Evolutionary conservation across 2,329 filamentous ascomycete genomes (phyloP), one percentile per base, ranked within the genome.

Genomic region (Apiospora phragmitis): DNA sequence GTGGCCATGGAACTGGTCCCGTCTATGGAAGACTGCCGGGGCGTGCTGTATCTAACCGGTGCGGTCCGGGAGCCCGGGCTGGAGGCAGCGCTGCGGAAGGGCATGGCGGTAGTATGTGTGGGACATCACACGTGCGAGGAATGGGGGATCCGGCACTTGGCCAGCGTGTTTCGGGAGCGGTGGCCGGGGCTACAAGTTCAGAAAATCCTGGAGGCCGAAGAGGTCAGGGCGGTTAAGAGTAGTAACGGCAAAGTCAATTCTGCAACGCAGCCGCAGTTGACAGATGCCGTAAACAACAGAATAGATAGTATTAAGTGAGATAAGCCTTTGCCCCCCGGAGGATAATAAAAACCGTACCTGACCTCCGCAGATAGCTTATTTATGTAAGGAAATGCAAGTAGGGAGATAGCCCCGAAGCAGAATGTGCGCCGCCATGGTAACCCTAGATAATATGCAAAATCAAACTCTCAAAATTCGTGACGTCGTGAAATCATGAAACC

Each of bases 91-190:
- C 21, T 55, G 29, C 24, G n/a, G 18, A 59, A 41, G 12, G 32
- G 47, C 4, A 75, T 73, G 73, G 68, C 72, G 11, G 70, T 73
- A 0, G 69, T 72, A 3, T 75, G 72, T 67, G 72, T 75, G 4
- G 72, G 72, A 6, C 73, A 75, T 43, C 68, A 71, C 21, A 43
- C 67, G 12, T 73, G 70, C 35, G 73, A 75, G 67, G 72, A 74
- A 49, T 75, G 72, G 72, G 73, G 73, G 29, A 72, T 75, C 43
- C 62, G 70, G 21, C 59, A 74, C 62, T 18, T 74, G 59, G 72
- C 55, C 18, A 12, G 55, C 43, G 2, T 68, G 14, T n/a, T 74
- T 6, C 51, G 47, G 24, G 35, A 71, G 12, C 47, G 9, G 14
- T 75, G 71, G 70, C 71, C 73, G 16, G 35, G 47, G 14, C 21